Percentiles rank a stretch among this genome's conserved stretches.
phyloP scores from a whole-genome alignment of 495 filamentous ascomycete species.

The Hypoxylon trugodes region DNA sequence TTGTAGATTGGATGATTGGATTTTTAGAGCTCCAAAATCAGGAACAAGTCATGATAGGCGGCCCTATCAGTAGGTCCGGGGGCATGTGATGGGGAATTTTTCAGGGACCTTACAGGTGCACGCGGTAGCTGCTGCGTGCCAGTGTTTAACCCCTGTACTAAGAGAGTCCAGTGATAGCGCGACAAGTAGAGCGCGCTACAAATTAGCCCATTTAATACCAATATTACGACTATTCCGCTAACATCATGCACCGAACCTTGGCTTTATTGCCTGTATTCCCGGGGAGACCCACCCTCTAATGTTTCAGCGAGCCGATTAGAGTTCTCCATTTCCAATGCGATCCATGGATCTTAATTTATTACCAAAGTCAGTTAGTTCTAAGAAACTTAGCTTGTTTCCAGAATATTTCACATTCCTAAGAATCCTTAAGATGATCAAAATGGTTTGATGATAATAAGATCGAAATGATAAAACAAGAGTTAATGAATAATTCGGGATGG shows the following conservation, averaged over 20 bases:
- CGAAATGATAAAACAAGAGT: slow-evolving; percentile 15
- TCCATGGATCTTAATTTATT: slow-evolving; percentile 3
- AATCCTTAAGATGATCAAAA: neutral
- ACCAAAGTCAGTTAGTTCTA: slow-evolving; percentile 14
- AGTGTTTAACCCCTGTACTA: slow-evolving; percentile 18
- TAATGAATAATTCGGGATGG: slow-evolving; percentile 18
- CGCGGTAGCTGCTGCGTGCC: slow-evolving; percentile 16
- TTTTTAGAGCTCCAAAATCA: slow-evolving; percentile 8
- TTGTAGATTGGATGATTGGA: no score
- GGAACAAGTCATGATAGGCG: slow-evolving; percentile 35
- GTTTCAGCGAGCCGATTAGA: slow-evolving; percentile 11
- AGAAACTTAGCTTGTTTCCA: neutral
- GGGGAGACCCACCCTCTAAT: neutral
- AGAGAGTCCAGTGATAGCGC: neutral
- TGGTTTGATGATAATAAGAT: neutral
- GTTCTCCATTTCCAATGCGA: slow-evolving; percentile 21
- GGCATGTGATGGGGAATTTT: slow-evolving; percentile 18
- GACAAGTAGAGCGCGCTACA: neutral
- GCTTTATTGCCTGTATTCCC: neutral
- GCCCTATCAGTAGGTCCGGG: slow-evolving; percentile 14
- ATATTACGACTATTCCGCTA: neutral
- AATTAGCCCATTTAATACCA: neutral
- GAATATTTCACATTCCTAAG: neutral
- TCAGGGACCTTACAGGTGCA: neutral
- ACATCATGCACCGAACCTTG: neutral